These are phyloP conservation scores for Ogataea pini DNA, from an alignment of 805 yeast genomes.

Conservation along the genomic window DNA sequence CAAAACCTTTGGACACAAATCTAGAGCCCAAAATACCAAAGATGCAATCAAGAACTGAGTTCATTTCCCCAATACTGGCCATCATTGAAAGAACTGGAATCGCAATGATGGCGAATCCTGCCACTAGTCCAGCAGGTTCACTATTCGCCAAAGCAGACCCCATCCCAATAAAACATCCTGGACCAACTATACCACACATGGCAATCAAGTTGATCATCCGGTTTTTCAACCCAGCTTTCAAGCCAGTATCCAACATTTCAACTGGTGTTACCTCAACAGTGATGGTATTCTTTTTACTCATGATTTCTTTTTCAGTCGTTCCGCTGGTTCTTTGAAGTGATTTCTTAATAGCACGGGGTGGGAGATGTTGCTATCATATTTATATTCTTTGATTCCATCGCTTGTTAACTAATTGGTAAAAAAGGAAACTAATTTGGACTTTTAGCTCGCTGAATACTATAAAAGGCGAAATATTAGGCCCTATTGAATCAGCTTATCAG, in stretches of 20 bases:
- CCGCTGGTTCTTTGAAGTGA: too few relatives aligned
- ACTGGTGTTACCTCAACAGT: not conserved
- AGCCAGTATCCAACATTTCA: not conserved
- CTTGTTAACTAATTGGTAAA: not conserved
- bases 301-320: too few relatives aligned
- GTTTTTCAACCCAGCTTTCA: constrained; percentile 45
- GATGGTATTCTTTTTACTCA: not conserved
- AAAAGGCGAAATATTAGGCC: not conserved
- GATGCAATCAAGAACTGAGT: constrained; percentile 54
- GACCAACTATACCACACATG: constrained; percentile 60
- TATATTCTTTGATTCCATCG: not conserved
- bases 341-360: too few relatives aligned
- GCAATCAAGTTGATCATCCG: constrained; percentile 53
- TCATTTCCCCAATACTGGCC: constrained; percentile 50
- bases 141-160: constrained; percentile 48
- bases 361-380: not conserved
- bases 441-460: not conserved
- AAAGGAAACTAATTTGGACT: not conserved
- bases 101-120: constrained; percentile 54
- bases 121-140: constrained; percentile 52
- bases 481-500: too few relatives aligned
- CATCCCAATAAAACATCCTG: constrained; percentile 51
- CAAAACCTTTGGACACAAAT: constrained; percentile 55
- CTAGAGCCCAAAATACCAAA: constrained; percentile 54
- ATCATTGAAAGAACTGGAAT: constrained; percentile 54